These are phyloP conservation scores for Phalaenopsis equestris DNA, from an alignment of 106 monocot genomes.

Conservation along the genomic window DNA sequence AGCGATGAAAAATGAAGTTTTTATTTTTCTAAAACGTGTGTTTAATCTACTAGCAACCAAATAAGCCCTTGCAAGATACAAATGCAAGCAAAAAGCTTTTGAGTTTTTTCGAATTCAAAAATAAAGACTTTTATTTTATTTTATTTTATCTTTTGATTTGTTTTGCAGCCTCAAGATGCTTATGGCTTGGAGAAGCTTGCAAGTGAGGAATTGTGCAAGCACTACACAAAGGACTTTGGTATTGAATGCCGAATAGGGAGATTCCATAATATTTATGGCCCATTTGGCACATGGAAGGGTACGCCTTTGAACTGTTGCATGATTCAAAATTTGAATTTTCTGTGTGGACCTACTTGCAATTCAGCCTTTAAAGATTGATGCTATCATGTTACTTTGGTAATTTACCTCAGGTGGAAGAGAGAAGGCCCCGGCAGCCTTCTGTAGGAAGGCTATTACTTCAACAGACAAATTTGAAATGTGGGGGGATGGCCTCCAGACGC, in stretches of 20 bases:
- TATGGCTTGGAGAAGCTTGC: conserved; percentile 92
- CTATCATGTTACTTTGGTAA: background rate
- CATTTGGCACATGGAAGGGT: conserved; percentile 95
- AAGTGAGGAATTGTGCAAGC: conserved; percentile 85
- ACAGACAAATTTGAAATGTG: conserved; percentile 89
- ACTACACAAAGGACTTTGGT: conserved; percentile 80
- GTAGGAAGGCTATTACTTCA: conserved; percentile 70
- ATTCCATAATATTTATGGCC: conserved; percentile 89
- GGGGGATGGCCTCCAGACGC: conserved; percentile 89
- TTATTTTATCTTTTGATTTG: background rate
- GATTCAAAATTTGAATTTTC: background rate
- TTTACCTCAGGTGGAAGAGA: conserved; percentile 65
- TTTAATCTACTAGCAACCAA: background rate
- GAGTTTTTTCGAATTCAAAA: background rate
- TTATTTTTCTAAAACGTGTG: background rate
- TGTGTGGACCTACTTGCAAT: background rate
- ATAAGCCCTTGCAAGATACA: background rate
- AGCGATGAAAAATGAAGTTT: too few species aligned
- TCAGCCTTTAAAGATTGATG: background rate
- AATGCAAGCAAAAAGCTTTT: background rate
- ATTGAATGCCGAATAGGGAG: conserved; percentile 83
- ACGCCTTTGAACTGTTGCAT: background rate
- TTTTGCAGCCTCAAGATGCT: conserved; percentile 82
- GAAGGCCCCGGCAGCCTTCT: conserved; percentile 93
- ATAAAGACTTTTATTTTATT: background rate